Base-by-base conservation (phyloP, 2,329 filamentous ascomycete genomes). In the Chaetomium sp. region DNA sequence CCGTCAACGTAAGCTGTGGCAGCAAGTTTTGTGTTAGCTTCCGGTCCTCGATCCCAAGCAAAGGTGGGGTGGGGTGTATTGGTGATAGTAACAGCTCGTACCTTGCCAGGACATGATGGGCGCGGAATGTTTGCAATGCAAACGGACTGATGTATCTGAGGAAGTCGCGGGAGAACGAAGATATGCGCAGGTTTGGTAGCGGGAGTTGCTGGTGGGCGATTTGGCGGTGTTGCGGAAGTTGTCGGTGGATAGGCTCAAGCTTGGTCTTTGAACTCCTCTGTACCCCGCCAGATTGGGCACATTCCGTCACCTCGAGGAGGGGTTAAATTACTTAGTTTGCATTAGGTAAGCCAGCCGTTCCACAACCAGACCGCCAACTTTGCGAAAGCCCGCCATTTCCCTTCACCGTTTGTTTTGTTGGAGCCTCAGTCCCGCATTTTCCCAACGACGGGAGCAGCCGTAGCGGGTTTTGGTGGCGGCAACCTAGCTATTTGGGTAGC, bases 71-170 rank as follows among this genome's bases (percentile, higher is more conserved):
- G 67, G 73, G 72, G 71, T 70, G 67, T 62, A 58, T 65, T 51
- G 31, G 69, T 68, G 70, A 69, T 68, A 63, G 59, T 60, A 51
- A 74, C 73, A 74, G 77, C 23, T 72, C 70, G 54, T 78, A 91
- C 89, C 86, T 89, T 92, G 88, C 88, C 88, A 90, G 79, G 88
- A 90, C 88, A 91, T 72, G 63, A 50, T 70, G 67, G 63, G 60
- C 64, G 54, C 45, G 47, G 53, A 42, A 38, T 29, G n/a, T 59
- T 47, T 65, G 56, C 50, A 25, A 45, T 27, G n/a, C 35, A 59
- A 57, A 62, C 58, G 2, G 19, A 31, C 42, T 50, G 6, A 25
- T 31, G 21, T 45, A 29, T 56, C 25, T 27, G 12, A 27, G 27
- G 55, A 2, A 23, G 12, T 31, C n/a, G 45, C 16, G 21, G 33